phyloP scores from a whole-genome alignment of 2,329 filamentous ascomycete species.

The Colletotrichum sp. region DNA sequence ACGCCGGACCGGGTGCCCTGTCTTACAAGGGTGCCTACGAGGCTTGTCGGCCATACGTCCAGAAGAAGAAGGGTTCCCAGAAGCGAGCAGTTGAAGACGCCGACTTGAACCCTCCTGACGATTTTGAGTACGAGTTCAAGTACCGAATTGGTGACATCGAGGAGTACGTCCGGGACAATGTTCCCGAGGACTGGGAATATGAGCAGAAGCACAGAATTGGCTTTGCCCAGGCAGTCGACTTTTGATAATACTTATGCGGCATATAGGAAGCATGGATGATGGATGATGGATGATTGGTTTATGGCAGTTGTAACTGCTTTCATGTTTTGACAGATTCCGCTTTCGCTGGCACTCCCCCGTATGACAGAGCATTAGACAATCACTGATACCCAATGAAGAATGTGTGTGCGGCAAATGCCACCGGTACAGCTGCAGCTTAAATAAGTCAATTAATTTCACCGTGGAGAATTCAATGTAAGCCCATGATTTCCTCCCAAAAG shows the following conservation, averaged over 20 bases:
- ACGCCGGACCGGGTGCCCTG: conserved; percentile 13
- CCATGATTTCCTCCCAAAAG: background rate
- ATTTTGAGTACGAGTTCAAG: background rate
- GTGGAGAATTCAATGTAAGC: background rate
- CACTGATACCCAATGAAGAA: background rate
- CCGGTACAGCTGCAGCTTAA: background rate
- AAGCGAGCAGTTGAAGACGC: background rate
- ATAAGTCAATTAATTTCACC: background rate
- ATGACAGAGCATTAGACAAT: background rate
- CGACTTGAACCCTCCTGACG: background rate
- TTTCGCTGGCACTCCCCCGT: background rate
- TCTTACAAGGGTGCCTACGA: conserved; percentile 5
- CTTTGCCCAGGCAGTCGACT: background rate
- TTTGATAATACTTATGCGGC: background rate
- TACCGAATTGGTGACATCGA: background rate
- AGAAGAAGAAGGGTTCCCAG: background rate
- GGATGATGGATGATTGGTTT: background rate
- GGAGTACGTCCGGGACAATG: background rate
- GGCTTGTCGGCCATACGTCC: background rate
- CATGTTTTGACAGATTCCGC: background rate
- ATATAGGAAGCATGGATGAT: background rate
- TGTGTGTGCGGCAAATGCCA: background rate
- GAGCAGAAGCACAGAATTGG: background rate
- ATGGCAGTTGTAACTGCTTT: background rate
- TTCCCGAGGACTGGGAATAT: background rate